Base-by-base conservation (phyloP, 306 rosid species). In the Styphnolobium japonicum region DNA sequence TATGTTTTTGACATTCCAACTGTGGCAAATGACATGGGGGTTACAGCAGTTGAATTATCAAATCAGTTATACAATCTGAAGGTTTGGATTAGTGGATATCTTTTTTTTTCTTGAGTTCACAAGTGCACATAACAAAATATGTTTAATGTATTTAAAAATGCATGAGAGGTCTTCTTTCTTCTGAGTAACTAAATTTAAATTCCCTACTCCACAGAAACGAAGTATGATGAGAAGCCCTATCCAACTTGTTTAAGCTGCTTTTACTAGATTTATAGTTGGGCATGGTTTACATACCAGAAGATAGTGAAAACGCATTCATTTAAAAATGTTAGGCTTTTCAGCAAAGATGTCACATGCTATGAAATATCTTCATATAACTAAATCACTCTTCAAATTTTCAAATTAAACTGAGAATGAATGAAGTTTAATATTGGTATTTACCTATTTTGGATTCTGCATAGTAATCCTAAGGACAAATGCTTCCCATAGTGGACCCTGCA, bases 1-100 rank as follows among this genome's bases (percentile, higher is more conserved):
- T 85, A 88, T 83, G 80, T 82, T 73, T 95, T 91, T 86, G 94
- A 90, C 85, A 75, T 92, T 78, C 90, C 95, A 48, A 69, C 93
- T 25, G 89, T 90, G 86, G 98, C 86, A 23, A 95, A 92, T 66
- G 85, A 87, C 90, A 79, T 84, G 66, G 90, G 96, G 82, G 75
- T 92, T 84, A 82, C 95, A 55, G 80, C 95, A 33, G 75, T 82
- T 37, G 87, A 86, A 57, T 58, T 95, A 62, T 86, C 91, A 66
- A 87, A 76, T 83, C 97, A 87, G 72, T 73, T 95, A 81, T 87
- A 85, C 67, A 81, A 65, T 77, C 92, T 92, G 40, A 95, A 91
- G 98, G 98, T 95, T 72, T 62, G 86, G 75, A 79, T 74, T 48
- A 16, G 69, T 75, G 37, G 36, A 42, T 61, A 73, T 56, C 14